Base-by-base conservation (phyloP, 345 rosid species). In the Arabidopsis suecica region DNA sequence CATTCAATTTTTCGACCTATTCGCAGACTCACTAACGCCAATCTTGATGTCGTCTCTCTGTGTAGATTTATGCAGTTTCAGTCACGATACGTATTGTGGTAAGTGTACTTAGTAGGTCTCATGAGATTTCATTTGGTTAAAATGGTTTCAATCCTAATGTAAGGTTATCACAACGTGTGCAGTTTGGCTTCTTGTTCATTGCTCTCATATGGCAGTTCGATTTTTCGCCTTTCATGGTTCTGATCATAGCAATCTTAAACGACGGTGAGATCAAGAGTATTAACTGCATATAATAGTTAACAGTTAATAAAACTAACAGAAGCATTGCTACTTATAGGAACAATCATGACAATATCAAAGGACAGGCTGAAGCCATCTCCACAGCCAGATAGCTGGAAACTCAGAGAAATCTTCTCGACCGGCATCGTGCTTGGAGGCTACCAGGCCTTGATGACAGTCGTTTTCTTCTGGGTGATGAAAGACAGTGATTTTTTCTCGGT, bases 21-120 rank as follows among this genome's bases (percentile, higher is more conserved):
- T 74, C 23, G 62, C 40, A 30, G 74, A 71, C 62, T 80, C 20
- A 61, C 9, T 58, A 47, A 58, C 14, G 67, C 44, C 14, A 65
- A 28, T 71, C 22, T 50, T 65, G 45, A 30, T 10, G 10, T 62
- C 22, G 2, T 32, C 36, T 62, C 7, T 42, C 16, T 56, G 72
- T 81, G 79, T 83, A 93, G 98, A 93, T 93, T 45, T 93, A 91
- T 78, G 98, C 98, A 3, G 98, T 93, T 79, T 93, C 98, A 8
- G 87, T 89, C 60, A 93, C 97, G 13, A 93, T 93, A 62, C 97
- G 98, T 80, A 88, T 88, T 73, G 97, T 93, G 81, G 98, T 87
- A 82, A 83, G 93, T 84, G 33, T 62, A 42, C 25, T 48, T 22
- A 3, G 54, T 57, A 55, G 45, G 28, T 36, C 18, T 36, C 57